Conservation (phyloP, 2,329 filamentous ascomycete genomes). For the Harringtonia aguacate region DNA sequence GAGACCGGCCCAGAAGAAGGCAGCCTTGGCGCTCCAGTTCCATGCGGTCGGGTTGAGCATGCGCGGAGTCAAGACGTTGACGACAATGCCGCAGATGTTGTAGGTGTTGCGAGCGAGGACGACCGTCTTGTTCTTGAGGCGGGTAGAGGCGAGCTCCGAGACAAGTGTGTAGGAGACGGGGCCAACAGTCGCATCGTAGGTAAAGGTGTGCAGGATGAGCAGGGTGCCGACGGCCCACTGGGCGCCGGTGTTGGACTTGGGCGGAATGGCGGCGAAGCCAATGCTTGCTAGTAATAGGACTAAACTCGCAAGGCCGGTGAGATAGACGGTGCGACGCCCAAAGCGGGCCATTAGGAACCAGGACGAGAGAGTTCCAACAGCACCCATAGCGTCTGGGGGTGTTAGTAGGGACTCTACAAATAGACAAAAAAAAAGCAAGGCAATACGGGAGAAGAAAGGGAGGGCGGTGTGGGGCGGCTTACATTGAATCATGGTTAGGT, state of each 20-base stretch:
- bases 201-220: conserved; percentile 73
- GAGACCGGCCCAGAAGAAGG: conserved; percentile 79
- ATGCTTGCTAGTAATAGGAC: too few relatives aligned
- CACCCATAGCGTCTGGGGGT: too few relatives aligned
- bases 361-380: too few relatives aligned
- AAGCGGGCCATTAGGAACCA: too few relatives aligned
- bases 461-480: too few relatives aligned
- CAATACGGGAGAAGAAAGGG: too few relatives aligned
- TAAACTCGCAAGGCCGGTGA: too few relatives aligned
- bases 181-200: conserved; percentile 79
- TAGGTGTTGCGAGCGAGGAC: conserved; percentile 12
- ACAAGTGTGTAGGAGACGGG: conserved; percentile 87
- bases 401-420: too few relatives aligned
- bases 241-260: conserved; percentile 67
- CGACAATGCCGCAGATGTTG: conserved; percentile 75
- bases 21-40: conserved; percentile 80
- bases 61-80: conserved; percentile 74
- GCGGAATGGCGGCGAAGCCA: too few relatives aligned
- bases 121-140: conserved; percentile 82
- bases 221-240: conserved; percentile 83
- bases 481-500: too few relatives aligned
- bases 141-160: conserved; percentile 69
- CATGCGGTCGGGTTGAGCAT: conserved; percentile 84
- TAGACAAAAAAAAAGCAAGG: too few relatives aligned
- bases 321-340: too few relatives aligned